Base-by-base conservation (phyloP, 495 filamentous ascomycete genomes). In the Talaromyces liani region DNA sequence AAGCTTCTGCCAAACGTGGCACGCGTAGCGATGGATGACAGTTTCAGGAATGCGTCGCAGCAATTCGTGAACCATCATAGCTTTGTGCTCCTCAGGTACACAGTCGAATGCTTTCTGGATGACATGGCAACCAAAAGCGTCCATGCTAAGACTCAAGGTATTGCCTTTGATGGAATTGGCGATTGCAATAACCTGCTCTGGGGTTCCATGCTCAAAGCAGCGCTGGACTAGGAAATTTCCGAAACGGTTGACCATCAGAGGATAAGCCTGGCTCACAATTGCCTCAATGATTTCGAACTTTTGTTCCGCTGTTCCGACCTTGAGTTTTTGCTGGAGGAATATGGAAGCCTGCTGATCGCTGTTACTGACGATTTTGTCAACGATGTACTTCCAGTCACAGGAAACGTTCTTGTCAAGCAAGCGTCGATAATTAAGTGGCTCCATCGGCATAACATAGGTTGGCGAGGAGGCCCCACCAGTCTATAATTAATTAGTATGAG, bases 1-100 rank as follows among this genome's bases (percentile, higher is more conserved):
- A n/a, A 98, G 85, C 80, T 98, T 98, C 80, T 98, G 94, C 94
- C 94, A 98, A 66, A 98, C 94, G 72, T 98, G 94, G 66, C 94
- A 98, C 60, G 94, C 93, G 77, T 98, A 98, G 67, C 95, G 89
- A 76, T 98, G 94, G 71, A 97, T 91, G 62, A 98, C 93, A 10
- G 95, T 98, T 75, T 98, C 95, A 0, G 95, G 94, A 64, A 98
- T 98, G 47, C 92, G 88, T 67, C 93, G 91, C 49, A 98, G 84
- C 24, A 98, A 84, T 70, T 98, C 94, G 74, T 94, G 92, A 45
- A 98, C 94, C 95, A 98, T 98, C 69, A 91, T 87, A 29, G 93
- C 91, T 75, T 98, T 98, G 80, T 96, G 93, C 65, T 97, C 93
- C 71, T 98, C 94, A 0, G 95, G 91, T 58, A 98, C 94, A 64